A percentile compares a stretch with the other conserved stretches of the same genome.
Evolutionary conservation across 768 basidiomycete genomes (phyloP).

Genomic region (Amanita brunnescens): DNA sequence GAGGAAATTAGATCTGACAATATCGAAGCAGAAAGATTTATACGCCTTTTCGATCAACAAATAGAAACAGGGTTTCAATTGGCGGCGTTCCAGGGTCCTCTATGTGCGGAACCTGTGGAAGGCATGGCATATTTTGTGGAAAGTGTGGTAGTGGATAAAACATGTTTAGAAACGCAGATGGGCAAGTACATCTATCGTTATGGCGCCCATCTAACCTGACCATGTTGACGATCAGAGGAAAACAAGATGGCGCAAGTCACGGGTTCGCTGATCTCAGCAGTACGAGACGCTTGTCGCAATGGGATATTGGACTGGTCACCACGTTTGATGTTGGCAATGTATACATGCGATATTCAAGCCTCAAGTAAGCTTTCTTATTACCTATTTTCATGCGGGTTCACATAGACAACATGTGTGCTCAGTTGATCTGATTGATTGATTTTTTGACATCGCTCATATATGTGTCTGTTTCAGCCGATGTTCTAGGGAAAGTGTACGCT

Average conservation of each 20-base stretch:
- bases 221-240: constrained; percentile 40
- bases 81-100: constrained; percentile 87
- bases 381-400: too few species aligned
- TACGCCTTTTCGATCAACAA: constrained; percentile 64
- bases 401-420: background rate
- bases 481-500: constrained; percentile 94
- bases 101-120: constrained; percentile 92
- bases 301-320: constrained; percentile 97
- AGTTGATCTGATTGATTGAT: background rate
- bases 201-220: constrained; percentile 9
- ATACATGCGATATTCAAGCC: constrained; percentile 96
- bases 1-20: constrained; percentile 21
- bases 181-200: constrained; percentile 31
- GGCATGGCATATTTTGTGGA: constrained; percentile 91
- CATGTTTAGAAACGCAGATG: constrained; percentile 54
- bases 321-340: constrained; percentile 95
- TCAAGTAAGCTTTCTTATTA: constrained; percentile 57
- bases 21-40: constrained; percentile 6
- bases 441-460: background rate
- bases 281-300: constrained; percentile 83
- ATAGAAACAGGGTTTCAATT: constrained; percentile 94
- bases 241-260: constrained; percentile 78
- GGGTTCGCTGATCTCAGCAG: constrained; percentile 83
- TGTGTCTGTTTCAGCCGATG: constrained; percentile 57
- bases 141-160: constrained; percentile 51